Base-by-base conservation (phyloP, 169 alveolate species). In the Cryptosporidium meleagridis region DNA sequence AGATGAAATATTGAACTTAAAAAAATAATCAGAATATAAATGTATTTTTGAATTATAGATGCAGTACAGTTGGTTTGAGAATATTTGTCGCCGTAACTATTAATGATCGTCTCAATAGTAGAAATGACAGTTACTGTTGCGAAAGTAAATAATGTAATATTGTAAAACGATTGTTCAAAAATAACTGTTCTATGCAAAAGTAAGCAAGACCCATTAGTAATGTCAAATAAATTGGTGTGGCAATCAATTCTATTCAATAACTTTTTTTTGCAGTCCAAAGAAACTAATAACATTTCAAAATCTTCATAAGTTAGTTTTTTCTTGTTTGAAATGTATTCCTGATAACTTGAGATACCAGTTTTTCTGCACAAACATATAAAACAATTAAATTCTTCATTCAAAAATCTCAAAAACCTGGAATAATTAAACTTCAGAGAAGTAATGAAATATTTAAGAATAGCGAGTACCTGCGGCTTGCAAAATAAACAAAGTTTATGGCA, bases 281-380 rank as follows among this genome's bases (percentile, higher is more conserved):
- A 73, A 52, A 37, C 33, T 7, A 73, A 26, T 73, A 73, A 35
- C 68, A 10, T 52, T 21, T 73, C 86, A 52, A 73, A 73, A 18
- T 73, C 86, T 18, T 53, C 41, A 58, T 73, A 73, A 37, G 44
- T n/a, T 55, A 73, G 9, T 26, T 73, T 55, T 51, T n/a, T 55
- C 8, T 55, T 55, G 3, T 55, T 55, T 55, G 12, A 55, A 55
- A 55, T 55, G 12, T 23, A 55, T n/a, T 55, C 67, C 26, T 55
- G 67, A 21, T 55, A 55, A 55, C 37, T 55, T 9, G 35, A 21
- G 14, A 5, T 8, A 5, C 2, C n/a, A 8, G 31, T 55, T 55
- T 55, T 55, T 23, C 26, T 55, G 23, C 0, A 2, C 6, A 4
- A 21, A 0, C 26, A 3, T 8, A 5, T 23, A 9, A 55, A 23